These are phyloP conservation scores for Cerrena zonata DNA, from an alignment of 1,284 basidiomycete genomes.

Conservation along the genomic window DNA sequence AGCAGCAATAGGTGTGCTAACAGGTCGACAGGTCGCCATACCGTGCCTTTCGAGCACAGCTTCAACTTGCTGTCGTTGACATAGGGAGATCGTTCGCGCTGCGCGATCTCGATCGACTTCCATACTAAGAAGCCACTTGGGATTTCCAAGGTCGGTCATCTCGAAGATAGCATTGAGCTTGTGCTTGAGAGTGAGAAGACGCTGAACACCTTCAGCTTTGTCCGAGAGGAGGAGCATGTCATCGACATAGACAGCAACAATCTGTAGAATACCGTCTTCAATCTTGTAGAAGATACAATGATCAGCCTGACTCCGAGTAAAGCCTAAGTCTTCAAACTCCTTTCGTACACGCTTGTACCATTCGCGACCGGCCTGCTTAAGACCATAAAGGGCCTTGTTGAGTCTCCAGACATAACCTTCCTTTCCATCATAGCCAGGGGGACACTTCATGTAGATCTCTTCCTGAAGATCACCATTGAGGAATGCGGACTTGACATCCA, in stretches of 20 bases:
- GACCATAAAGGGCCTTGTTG: conserved; percentile 21
- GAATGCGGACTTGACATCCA: conserved; percentile 34
- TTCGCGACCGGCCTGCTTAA: conserved; percentile 24
- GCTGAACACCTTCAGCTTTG: conserved; percentile 6
- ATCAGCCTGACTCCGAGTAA: conserved; percentile 11
- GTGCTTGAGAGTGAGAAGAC: conserved; percentile 9
- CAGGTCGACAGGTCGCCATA: conserved; percentile 14
- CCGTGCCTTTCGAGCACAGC: conserved; percentile 12
- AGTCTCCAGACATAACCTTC: conserved; percentile 4
- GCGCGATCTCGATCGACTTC: conserved; percentile 20
- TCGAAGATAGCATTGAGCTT: conserved; percentile 14
- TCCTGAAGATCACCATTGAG: conserved; percentile 34
- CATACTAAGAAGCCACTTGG: conserved; percentile 20
- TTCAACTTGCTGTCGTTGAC: conserved; percentile 23
- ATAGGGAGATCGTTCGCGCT: conserved; percentile 15
- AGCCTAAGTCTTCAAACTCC: conserved; percentile 8
- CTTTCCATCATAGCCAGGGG: background rate
- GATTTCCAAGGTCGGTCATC: conserved; percentile 20
- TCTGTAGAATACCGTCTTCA: background rate
- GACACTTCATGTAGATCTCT: conserved; percentile 13
- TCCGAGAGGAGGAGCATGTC: conserved; percentile 16
- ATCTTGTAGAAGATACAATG: conserved; percentile 12
- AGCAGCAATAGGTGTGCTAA: conserved; percentile 15
- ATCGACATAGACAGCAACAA: conserved; percentile 21
- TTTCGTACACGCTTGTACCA: conserved; percentile 17